Conservation (phyloP, 2,329 filamentous ascomycete genomes). For the Neofusicoccum sp. region DNA sequence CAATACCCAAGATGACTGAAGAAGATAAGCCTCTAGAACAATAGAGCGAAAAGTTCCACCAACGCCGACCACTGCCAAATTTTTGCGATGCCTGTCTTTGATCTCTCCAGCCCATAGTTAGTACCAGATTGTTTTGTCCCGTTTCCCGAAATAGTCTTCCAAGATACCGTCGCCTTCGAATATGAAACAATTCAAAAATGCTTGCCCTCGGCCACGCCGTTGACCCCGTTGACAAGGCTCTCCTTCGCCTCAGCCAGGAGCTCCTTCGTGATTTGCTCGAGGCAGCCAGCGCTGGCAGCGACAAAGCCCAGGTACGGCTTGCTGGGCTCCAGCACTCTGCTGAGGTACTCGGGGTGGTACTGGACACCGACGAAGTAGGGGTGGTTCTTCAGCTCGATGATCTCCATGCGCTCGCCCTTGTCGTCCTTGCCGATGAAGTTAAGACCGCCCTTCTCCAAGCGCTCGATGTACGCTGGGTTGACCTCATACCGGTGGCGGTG, state of each 20-base stretch:
- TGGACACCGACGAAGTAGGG: slow-evolving; percentile 84
- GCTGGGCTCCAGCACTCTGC: slow-evolving; percentile 69
- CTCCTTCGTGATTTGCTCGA: slow-evolving; percentile 4
- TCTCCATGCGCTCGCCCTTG: slow-evolving; percentile 75
- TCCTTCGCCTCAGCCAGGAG: slow-evolving; percentile 1
- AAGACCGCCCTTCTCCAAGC: slow-evolving; percentile 67
- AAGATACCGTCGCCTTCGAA: neutral
- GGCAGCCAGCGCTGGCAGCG: slow-evolving; percentile 65
- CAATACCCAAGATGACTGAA: neutral
- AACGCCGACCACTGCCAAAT: neutral
- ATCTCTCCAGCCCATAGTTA: neutral
- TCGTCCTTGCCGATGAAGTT: slow-evolving; percentile 78
- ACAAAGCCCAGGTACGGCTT: slow-evolving; percentile 82
- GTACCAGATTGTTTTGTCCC: neutral
- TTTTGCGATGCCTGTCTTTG: neutral
- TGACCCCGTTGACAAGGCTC: slow-evolving; percentile 2
- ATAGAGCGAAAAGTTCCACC: neutral
- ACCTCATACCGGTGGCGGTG: slow-evolving; percentile 91
- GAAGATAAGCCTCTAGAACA: neutral
- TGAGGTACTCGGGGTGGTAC: slow-evolving; percentile 84
- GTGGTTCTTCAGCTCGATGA: slow-evolving; percentile 78
- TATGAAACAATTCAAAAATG: neutral
- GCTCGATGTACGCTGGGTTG: slow-evolving; percentile 73
- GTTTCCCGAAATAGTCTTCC: neutral
- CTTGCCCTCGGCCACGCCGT: slow-evolving; percentile 5